phyloP scores from a whole-genome alignment of 257 asterid species.

The Solanum pinnatisectum region DNA sequence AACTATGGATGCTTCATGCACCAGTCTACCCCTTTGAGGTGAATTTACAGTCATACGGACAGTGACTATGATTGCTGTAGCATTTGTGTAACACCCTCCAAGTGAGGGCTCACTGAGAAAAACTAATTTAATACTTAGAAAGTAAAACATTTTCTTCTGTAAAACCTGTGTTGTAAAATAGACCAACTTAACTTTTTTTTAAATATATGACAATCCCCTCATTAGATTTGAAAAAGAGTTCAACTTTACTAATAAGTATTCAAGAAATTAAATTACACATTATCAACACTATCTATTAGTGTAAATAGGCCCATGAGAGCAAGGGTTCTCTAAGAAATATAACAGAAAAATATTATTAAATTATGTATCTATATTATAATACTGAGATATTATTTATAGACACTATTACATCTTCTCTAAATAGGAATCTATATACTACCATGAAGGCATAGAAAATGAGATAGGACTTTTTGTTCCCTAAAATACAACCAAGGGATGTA shows the following conservation, averaged over 20 bases:
- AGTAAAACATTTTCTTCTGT: background rate
- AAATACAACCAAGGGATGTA: no score
- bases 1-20: background rate
- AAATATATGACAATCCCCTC: background rate
- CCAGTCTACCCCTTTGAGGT: background rate
- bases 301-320: background rate
- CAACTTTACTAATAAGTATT: background rate
- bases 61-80: background rate
- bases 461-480: no score
- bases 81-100: background rate
- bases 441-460: no score
- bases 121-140: background rate
- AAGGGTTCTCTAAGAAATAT: background rate
- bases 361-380: background rate
- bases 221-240: background rate
- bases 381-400: background rate
- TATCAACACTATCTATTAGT: background rate
- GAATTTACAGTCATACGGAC: background rate
- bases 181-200: background rate
- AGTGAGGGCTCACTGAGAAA: background rate
- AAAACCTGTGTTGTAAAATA: background rate
- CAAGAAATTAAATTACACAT: background rate
- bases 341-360: no score
- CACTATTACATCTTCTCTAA: no score
- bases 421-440: background rate